Conservation (phyloP, 2,329 filamentous ascomycete species). For the Trichoderma sp. region DNA sequence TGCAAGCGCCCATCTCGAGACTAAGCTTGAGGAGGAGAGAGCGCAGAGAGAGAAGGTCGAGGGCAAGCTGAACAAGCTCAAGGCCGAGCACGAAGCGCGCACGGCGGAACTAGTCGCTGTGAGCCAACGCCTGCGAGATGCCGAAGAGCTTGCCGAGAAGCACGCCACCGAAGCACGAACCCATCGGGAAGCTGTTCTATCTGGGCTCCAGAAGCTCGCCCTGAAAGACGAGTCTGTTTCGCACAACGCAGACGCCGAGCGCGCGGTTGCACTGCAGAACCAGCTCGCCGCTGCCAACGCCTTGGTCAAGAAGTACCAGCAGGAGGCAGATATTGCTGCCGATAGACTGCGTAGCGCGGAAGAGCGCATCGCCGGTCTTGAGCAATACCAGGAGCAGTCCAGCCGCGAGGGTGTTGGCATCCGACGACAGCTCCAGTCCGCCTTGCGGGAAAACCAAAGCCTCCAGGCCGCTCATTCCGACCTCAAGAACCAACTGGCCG, state of each 20-base stretch:
- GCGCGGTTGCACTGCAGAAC: constrained; percentile 72
- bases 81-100: constrained; percentile 79
- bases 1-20: constrained; percentile 75
- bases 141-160: constrained; percentile 84
- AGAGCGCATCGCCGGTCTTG: constrained; percentile 92
- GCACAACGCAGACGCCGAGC: constrained; percentile 60
- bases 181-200: constrained; percentile 79
- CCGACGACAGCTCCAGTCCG: constrained; percentile 83
- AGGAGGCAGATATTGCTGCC: constrained; percentile 81
- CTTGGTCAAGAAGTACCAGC: constrained; percentile 84
- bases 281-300: constrained; percentile 78
- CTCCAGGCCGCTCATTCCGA: constrained; percentile 80
- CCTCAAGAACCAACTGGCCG: constrained; percentile 78
- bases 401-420: constrained; percentile 90
- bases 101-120: constrained; percentile 75
- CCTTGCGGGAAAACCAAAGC: constrained; percentile 80
- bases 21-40: constrained; percentile 81
- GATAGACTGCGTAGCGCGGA: constrained; percentile 91
- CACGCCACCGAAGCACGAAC: constrained; percentile 85
- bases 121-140: constrained; percentile 75
- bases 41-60: constrained; percentile 74
- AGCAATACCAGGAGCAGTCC: constrained; percentile 96
- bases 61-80: constrained; percentile 72
- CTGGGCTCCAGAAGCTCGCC: constrained; percentile 76
- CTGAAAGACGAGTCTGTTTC: constrained; percentile 54